Base-by-base conservation (phyloP, 2,329 filamentous ascomycete genomes). In the Sclerotiophoma versabilis region DNA sequence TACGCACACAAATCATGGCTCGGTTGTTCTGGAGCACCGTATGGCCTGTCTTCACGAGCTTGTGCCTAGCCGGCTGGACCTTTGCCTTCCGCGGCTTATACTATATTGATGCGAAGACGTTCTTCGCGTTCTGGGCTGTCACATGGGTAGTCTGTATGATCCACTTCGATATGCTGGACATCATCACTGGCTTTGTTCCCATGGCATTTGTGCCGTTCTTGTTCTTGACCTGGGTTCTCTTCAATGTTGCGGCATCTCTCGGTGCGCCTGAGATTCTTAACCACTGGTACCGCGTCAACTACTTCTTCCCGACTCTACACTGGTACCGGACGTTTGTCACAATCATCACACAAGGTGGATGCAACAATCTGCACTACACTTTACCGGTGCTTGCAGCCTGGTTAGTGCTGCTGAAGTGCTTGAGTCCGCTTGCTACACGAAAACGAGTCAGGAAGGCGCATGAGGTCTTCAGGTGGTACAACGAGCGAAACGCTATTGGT, bases 101-200 rank as follows among this genome's bases (percentile, higher is more conserved):
- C 26, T 14, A 52, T 12, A 51, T 56, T 1, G 53, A 58, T 25
- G 52, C 52, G 4, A 57, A 57, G 30, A 58, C 54, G 42, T 61
- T 59, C 47, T 59, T 58, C n/a, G 58, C 49, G 1, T 54, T 39
- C 39, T 61, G 55, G 49, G 41, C 55, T 17, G 42, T 61, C 5
- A 61, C 49, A 4, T 58, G 52, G 52, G 49, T 58, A 0, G 51
- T 46, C 25, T 48, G 45, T 20, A 56, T 57, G 49, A 54, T 54
- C 12, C 36, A 15, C 25, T 59, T 61, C 47, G 50, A 60, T 17
- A 12, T 60, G 10, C 27, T 60, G 14, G 58, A 58, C 19, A 52
- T 57, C 14, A 44, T 52, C 11, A 57, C 48, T 1, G 50, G 51
- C 2, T 54, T 54, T 12, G 25, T 49, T 5, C 33, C 51, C 4